Percentiles rank a stretch among this genome's conserved stretches.
Evolutionary conservation across 768 basidiomycete species (phyloP).

Genomic region (Lanmaoa pseudosensibilis): DNA sequence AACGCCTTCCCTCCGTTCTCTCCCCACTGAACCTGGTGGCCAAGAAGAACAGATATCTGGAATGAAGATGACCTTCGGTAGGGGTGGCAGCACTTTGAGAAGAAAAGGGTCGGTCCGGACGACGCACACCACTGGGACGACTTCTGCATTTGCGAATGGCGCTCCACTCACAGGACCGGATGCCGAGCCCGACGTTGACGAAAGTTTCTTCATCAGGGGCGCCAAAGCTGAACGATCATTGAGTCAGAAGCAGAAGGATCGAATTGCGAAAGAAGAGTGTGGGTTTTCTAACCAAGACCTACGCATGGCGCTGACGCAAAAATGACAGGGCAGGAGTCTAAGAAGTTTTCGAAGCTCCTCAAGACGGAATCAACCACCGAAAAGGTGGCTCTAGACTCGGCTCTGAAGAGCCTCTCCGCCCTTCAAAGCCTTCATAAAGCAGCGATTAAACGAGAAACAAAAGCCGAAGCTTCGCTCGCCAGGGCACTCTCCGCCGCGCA

Average conservation of each 20-base stretch:
- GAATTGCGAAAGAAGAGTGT: slow-evolving; percentile 56
- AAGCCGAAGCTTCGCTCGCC: slow-evolving; percentile 51
- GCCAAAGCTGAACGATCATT: slow-evolving; percentile 48
- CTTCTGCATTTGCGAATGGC: slow-evolving; percentile 50
- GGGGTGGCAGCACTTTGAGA: neutral
- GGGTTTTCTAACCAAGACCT: slow-evolving; percentile 11
- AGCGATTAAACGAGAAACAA: slow-evolving; percentile 65
- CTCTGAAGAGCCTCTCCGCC: slow-evolving; percentile 62
- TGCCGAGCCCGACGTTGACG: slow-evolving; percentile 42
- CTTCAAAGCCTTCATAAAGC: slow-evolving; percentile 71
- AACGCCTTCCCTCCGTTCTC: slow-evolving; percentile 24
- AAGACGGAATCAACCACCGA: slow-evolving; percentile 69
- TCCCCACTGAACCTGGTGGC: slow-evolving; percentile 16
- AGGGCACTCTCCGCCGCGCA: slow-evolving; percentile 57
- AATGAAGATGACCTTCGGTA: neutral
- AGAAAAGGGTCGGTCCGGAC: slow-evolving; percentile 28
- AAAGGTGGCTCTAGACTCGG: slow-evolving; percentile 56
- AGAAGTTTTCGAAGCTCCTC: slow-evolving; percentile 66
- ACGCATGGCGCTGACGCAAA: neutral
- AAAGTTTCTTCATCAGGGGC: slow-evolving; percentile 41
- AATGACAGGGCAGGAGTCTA: slow-evolving; percentile 53
- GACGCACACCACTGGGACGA: slow-evolving; percentile 8
- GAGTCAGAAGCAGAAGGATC: slow-evolving; percentile 50
- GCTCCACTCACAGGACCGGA: slow-evolving; percentile 52
- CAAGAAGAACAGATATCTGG: slow-evolving; percentile 10